phyloP scores from a whole-genome alignment of 495 filamentous ascomycete species.

The Evernia prunastri region DNA sequence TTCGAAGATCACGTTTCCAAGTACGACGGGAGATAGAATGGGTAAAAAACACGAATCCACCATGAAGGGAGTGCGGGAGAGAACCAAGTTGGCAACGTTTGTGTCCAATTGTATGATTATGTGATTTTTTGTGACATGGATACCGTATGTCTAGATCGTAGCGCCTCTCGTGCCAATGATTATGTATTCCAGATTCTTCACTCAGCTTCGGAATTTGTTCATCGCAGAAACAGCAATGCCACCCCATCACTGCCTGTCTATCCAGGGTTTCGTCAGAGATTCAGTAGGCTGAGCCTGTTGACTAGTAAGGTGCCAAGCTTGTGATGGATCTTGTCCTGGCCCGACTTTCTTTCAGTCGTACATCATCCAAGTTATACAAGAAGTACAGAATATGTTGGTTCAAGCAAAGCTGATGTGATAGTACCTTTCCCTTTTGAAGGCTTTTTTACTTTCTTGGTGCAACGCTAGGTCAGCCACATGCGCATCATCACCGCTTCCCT shows the following conservation, averaged over 20 bases:
- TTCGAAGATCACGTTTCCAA: neutral
- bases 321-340: neutral
- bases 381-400: neutral
- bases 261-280: neutral
- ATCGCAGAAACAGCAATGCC: neutral
- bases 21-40: neutral
- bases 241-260: neutral
- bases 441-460: neutral
- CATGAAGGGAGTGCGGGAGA: neutral
- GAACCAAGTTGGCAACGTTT: neutral
- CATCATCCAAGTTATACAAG: no score
- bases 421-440: neutral
- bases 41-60: neutral
- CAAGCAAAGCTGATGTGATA: neutral
- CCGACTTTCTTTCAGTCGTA: neutral
- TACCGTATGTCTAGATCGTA: neutral
- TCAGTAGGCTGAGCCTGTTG: neutral
- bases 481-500: neutral
- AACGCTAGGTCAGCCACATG: slow-evolving; percentile 5
- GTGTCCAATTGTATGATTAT: neutral
- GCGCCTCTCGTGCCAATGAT: no score
- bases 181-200: no score
- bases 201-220: neutral
- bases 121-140: neutral
- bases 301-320: neutral